These are phyloP conservation scores for Sclerotinia nivalis DNA, from an alignment of 2,329 filamentous ascomycete species.

Conservation along the genomic window DNA sequence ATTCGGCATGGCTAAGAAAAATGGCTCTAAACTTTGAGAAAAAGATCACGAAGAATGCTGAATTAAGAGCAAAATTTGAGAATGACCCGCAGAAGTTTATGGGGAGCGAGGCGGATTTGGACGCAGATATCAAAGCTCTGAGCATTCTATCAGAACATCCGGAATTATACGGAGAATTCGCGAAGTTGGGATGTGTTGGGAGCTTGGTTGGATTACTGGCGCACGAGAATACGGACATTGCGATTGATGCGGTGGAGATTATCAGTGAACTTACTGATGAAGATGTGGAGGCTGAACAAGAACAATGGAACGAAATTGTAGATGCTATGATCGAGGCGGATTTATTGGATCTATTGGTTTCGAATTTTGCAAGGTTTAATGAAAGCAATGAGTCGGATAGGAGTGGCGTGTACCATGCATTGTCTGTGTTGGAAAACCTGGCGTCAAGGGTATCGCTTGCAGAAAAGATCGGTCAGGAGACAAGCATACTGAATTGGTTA, in stretches of 20 bases:
- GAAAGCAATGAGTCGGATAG: conserved; percentile 75
- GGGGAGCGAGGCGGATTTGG: conserved; percentile 82
- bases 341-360: conserved; percentile 70
- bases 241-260: conserved; percentile 86
- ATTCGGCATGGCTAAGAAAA: conserved; percentile 79
- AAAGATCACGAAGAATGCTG: conserved; percentile 86
- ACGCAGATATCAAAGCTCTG: conserved; percentile 81
- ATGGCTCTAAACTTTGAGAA: conserved; percentile 84
- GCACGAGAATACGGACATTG: conserved; percentile 96
- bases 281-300: conserved; percentile 78
- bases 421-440: conserved; percentile 83
- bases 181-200: conserved; percentile 68
- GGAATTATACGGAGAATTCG: conserved; percentile 78
- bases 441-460: conserved; percentile 69
- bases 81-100: conserved; percentile 80
- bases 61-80: conserved; percentile 83
- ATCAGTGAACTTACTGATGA: conserved; percentile 91
- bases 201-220: conserved; percentile 80
- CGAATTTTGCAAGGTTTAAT: conserved; percentile 77
- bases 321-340: conserved; percentile 67
- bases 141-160: conserved; percentile 87
- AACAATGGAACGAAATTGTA: conserved; percentile 78
- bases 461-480: conserved; percentile 70
- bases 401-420: conserved; percentile 80
- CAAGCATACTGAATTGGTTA: conserved; percentile 73